phyloP scores from a whole-genome alignment of 1,284 basidiomycete species.

The Sanguinoderma infundibulare region DNA sequence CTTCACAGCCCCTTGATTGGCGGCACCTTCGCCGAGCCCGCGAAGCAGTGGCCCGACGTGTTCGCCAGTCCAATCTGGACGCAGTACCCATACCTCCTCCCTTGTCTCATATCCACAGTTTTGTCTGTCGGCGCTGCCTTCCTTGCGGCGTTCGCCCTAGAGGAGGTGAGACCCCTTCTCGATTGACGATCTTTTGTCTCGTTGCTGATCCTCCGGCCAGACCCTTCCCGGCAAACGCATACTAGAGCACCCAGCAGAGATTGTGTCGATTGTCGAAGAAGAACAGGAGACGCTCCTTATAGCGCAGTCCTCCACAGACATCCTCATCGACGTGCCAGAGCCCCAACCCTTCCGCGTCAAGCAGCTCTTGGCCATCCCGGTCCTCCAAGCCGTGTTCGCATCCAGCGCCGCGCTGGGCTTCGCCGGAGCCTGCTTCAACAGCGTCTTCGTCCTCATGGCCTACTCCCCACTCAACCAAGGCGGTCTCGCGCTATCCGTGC shows the following conservation, averaged over 20 bases:
- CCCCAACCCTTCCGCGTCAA: slow-evolving; percentile 29
- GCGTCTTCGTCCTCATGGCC: slow-evolving; percentile 67
- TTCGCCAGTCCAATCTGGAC: slow-evolving; percentile 52
- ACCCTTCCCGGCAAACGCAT: slow-evolving; percentile 42
- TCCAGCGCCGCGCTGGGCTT: slow-evolving; percentile 65
- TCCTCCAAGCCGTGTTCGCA: slow-evolving; percentile 54
- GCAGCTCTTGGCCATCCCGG: slow-evolving; percentile 51
- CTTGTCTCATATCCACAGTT: slow-evolving; percentile 49
- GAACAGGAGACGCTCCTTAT: slow-evolving; percentile 19
- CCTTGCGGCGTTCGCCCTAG: slow-evolving; percentile 50
- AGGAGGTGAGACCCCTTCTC: slow-evolving; percentile 49
- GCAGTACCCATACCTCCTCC: slow-evolving; percentile 62
- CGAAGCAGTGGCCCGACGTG: slow-evolving; percentile 46
- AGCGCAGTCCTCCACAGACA: slow-evolving; percentile 16
- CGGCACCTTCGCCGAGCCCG: slow-evolving; percentile 61
- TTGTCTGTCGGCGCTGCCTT: slow-evolving; percentile 36
- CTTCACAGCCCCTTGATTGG: slow-evolving; percentile 62
- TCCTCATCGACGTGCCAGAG: slow-evolving; percentile 14
- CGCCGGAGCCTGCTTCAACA: slow-evolving; percentile 60
- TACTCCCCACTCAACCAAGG: slow-evolving; percentile 62
- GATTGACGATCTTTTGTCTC: background rate
- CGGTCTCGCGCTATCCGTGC: slow-evolving; percentile 60
- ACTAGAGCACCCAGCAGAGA: background rate
- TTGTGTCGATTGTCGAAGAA: slow-evolving; percentile 12
- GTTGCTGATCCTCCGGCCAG: slow-evolving; percentile 16